Evolutionary conservation across 257 asterid genomes (phyloP), one percentile per base, ranked within the genome.

Genomic region (Plantago major): DNA sequence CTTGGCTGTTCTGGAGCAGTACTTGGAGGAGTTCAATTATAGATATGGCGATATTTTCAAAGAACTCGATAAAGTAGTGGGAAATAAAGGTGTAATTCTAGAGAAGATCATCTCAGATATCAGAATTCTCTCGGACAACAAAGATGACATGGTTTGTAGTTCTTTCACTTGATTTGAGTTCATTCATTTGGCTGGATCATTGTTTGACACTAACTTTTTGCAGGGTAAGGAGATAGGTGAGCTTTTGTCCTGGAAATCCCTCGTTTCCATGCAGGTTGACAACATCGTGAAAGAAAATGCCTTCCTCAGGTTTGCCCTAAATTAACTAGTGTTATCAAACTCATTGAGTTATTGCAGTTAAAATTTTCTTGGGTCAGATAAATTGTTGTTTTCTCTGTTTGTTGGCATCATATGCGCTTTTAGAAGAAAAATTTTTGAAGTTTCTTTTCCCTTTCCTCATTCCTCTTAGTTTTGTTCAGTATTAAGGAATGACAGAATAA

Each of bases 221-320:
- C 88, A 89, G 99, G 77, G 62, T 47, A 86, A 83, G 78, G 95
- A 92, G 72, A 73, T 86, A 22, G 63, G 62, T 46, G 91, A 84
- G 67, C 83, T 86, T 17, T 30, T 79, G 66, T 77, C 87, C 64
- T 92, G 99, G 99, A 92, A 87, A 80, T 82, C 89, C 58, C 69
- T 70, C 52, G 84, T 84, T 80, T 81, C 96, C 65, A 22, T 62
- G 55, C 93, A 84, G 80, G 77, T 86, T 63, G 88, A 84, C 71
- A 71, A 73, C 47, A 72, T 89, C 49, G 38, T 80, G 78, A 67
- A 81, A 66, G 82, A 76, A 73, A 84, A 86, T 58, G 74, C 84
- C 71, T 69, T 67, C 71, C 89, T 92, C 76, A 90, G 98, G 97
- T 90, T 42, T 6, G 40, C 8, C 22, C 49, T 22, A 54, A 52